These are phyloP conservation scores for Paramecium tetraurelia DNA, from an alignment of 73 alveolate species.

Conservation along the genomic window DNA sequence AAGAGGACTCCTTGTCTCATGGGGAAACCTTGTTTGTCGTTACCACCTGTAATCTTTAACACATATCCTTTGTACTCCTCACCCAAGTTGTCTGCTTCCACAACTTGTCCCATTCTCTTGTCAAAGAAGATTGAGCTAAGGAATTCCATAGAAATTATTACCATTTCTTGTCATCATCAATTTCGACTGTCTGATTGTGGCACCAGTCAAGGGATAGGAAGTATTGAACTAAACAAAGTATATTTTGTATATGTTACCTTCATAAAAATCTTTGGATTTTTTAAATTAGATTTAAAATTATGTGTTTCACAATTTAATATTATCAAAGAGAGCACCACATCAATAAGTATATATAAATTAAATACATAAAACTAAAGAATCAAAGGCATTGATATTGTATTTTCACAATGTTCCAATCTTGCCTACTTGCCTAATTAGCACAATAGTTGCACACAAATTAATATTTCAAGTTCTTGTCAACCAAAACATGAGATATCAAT, in stretches of 20 bases:
- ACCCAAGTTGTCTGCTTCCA: slow-evolving; percentile 85
- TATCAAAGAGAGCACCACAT: neutral
- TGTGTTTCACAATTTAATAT: slow-evolving; percentile 10
- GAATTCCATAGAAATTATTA: slow-evolving; percentile 20
- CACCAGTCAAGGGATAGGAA: slow-evolving; percentile 90
- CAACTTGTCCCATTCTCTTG: slow-evolving; percentile 87
- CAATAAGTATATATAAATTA: neutral
- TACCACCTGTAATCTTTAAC: slow-evolving; percentile 93
- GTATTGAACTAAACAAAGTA: slow-evolving; percentile 79
- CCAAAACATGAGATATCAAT: neutral
- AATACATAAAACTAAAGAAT: neutral
- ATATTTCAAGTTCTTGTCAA: neutral
- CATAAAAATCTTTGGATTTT: slow-evolving; percentile 42
- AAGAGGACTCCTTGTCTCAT: slow-evolving; percentile 93
- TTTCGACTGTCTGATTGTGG: slow-evolving; percentile 87
- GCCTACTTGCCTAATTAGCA: neutral
- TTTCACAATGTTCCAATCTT: neutral
- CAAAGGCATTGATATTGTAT: neutral
- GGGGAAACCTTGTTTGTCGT: slow-evolving; percentile 94
- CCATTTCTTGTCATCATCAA: slow-evolving; percentile 91
- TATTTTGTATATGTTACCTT: slow-evolving; percentile 42
- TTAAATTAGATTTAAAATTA: slow-evolving; percentile 45
- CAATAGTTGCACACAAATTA: neutral
- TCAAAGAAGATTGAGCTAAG: slow-evolving; percentile 74
- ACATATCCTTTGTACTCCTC: slow-evolving; percentile 89